Evolutionary conservation across 257 asterid species (phyloP).

Genomic region (Knoxia roxburghii): DNA sequence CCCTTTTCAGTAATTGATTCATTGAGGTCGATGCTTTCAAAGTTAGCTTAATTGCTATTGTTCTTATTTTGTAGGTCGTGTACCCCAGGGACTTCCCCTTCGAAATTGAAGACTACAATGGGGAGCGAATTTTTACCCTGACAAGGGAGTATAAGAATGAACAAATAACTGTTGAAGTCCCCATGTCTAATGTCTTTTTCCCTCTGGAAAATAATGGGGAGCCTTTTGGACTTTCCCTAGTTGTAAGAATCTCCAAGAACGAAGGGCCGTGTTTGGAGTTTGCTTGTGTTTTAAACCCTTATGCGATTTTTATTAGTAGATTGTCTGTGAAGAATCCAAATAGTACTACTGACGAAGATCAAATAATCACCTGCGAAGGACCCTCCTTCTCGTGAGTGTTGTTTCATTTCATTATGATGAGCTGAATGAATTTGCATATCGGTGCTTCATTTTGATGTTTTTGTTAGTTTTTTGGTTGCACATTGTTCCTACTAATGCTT

Average conservation of each 20-base stretch:
- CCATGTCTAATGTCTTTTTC: slow-evolving; percentile 57
- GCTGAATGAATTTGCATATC: too few species aligned
- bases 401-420: too few species aligned
- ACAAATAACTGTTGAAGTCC: slow-evolving; percentile 58
- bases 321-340: slow-evolving; percentile 52
- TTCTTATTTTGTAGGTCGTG: slow-evolving; percentile 36
- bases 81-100: slow-evolving; percentile 64
- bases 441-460: not conserved
- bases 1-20: too few species aligned
- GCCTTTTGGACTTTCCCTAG: slow-evolving; percentile 52
- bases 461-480: too few species aligned
- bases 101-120: slow-evolving; percentile 58
- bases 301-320: slow-evolving; percentile 59
- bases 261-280: slow-evolving; percentile 63
- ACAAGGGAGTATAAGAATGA: slow-evolving; percentile 63
- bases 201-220: slow-evolving; percentile 24
- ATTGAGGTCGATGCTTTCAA: too few species aligned
- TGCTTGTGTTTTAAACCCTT: slow-evolving; percentile 58
- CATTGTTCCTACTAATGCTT: too few species aligned
- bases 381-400: slow-evolving; percentile 68
- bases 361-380: slow-evolving; percentile 89
- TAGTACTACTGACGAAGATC: too few species aligned
- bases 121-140: slow-evolving; percentile 60
- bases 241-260: slow-evolving; percentile 63
- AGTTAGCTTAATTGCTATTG: too few species aligned